phyloP scores from a whole-genome alignment of 2,329 filamentous ascomycete genomes.

The Nemania abortiva region DNA sequence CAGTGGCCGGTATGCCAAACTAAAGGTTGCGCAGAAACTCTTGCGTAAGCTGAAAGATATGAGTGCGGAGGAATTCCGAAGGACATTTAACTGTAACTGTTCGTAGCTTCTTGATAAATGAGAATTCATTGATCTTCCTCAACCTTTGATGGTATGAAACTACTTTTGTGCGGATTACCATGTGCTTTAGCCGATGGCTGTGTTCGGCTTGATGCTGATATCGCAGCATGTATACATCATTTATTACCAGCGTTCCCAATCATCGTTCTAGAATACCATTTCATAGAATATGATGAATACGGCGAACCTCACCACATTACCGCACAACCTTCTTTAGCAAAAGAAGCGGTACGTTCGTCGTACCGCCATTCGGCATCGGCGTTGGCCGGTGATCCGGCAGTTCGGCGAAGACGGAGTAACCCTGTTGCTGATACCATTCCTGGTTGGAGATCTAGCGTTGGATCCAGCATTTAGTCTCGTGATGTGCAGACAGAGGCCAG shows the following conservation, averaged over 20 bases:
- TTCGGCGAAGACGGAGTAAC: conserved; percentile 20
- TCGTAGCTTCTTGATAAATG: conserved; percentile 39
- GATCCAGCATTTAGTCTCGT: background rate
- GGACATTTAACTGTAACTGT: conserved; percentile 74
- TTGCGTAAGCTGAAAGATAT: conserved; percentile 61
- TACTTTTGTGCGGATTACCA: background rate
- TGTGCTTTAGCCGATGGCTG: background rate
- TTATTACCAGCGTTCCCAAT: background rate
- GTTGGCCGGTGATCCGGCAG: background rate
- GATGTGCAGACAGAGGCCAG: too few relatives aligned
- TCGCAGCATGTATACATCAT: background rate
- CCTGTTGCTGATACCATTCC: conserved; percentile 26
- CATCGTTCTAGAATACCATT: background rate
- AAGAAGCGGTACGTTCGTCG: background rate
- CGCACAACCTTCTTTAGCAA: conserved; percentile 13
- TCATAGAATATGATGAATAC: background rate
- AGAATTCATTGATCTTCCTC: background rate
- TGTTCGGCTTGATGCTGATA: background rate
- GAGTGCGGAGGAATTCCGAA: conserved; percentile 68
- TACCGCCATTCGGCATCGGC: background rate
- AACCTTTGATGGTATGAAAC: too few relatives aligned
- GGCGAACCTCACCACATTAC: background rate
- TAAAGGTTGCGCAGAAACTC: conserved; percentile 72
- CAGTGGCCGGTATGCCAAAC: conserved; percentile 79
- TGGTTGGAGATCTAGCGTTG: conserved; percentile 21